phyloP scores from a whole-genome alignment of 768 basidiomycete genomes.

The Tylopilus balloui region DNA sequence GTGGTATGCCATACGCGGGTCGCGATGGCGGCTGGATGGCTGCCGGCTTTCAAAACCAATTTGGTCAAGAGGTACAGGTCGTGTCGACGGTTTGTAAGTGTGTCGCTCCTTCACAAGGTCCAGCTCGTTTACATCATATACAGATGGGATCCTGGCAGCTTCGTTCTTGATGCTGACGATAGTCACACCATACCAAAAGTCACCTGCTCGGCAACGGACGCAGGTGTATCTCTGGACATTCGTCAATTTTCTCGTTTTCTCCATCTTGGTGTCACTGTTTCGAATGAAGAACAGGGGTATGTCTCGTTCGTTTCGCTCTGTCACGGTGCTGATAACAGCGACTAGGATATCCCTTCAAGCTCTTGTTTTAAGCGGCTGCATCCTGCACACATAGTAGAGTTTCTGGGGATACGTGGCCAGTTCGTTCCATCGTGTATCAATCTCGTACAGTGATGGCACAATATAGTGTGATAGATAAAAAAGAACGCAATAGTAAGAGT shows the following conservation, averaged over 20 bases:
- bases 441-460: constrained; percentile 3
- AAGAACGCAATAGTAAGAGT: constrained; percentile 12
- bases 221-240: constrained; percentile 89
- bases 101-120: neutral
- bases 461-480: constrained; percentile 22
- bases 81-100: constrained; percentile 80
- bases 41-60: constrained; percentile 83
- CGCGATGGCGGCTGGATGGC: constrained; percentile 77
- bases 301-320: constrained; percentile 2
- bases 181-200: constrained; percentile 73
- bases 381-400: neutral
- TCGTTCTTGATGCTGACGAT: constrained; percentile 78
- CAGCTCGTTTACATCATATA: neutral
- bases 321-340: neutral
- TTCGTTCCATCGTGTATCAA: neutral
- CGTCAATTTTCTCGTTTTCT: constrained; percentile 80
- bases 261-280: constrained; percentile 82
- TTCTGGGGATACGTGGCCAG: neutral
- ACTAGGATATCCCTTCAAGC: constrained; percentile 76
- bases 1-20: constrained; percentile 66
- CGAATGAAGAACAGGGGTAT: constrained; percentile 87
- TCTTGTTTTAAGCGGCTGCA: constrained; percentile 50
- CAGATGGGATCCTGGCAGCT: constrained; percentile 80
- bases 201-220: constrained; percentile 69
- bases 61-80: constrained; percentile 89